Evolutionary conservation across 805 yeast species (phyloP), one percentile per base, ranked within the genome.

Genomic region (Suhomyces pyralidae): DNA sequence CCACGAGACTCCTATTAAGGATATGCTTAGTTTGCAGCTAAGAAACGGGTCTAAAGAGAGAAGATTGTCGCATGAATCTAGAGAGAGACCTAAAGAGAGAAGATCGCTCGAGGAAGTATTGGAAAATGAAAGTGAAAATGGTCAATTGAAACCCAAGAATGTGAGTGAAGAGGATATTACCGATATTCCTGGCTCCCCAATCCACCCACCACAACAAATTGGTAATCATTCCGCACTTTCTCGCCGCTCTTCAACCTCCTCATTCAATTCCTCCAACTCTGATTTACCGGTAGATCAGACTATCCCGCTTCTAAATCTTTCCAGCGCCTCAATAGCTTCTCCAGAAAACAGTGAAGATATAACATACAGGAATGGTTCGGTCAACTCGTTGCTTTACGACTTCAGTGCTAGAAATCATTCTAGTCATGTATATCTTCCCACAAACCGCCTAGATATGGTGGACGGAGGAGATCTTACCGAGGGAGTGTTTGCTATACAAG

Each of bases 231-330:
- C 47, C 26, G 20, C 28, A 26, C 28, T 42, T n/a, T 46, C 55
- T 8, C 32, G 44, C 30, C 15, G 42, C 15, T 50, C 56, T 26
- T 61, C 71, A 2, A 38, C 55, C 12, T 46, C 59, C 2, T 65
- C 72, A 10, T 25, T 49, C 8, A 53, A 52, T 5, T 61, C 67
- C 38, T 44, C 49, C 49, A 14, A 55, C 52, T 30, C 52, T 8
- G 64, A 62, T 36, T 22, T 56, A 12, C 64, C 66, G 5, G 48
- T 65, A 25, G 74, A 69, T 7, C 73, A 67, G 52, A 64, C 64
- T 3, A 57, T 70, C 20, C 76, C 75, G 17, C 58, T 71, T 17
- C 58, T 71, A 24, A 58, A 55, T 9, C 54, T 60, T 46, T 69
- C 75, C 1, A 58, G 61, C 10, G 52, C 67, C 8, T 65, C 72